These are phyloP conservation scores for Fusarium begoniae DNA, from an alignment of 2,329 filamentous ascomycete species.

Conservation along the genomic window DNA sequence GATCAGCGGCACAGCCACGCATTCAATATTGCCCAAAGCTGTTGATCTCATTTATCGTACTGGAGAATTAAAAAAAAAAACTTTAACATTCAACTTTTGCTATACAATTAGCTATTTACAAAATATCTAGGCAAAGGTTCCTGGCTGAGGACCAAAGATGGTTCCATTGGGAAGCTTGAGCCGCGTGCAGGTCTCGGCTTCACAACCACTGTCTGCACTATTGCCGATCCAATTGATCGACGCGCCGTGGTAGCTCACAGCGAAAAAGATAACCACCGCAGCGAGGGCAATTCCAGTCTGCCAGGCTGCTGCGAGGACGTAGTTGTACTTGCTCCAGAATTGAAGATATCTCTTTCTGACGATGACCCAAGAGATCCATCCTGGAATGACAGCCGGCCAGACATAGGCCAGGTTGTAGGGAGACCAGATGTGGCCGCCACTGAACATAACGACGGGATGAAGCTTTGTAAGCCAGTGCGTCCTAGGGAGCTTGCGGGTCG, in stretches of 20 bases:
- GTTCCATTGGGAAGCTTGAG: conserved; percentile 41
- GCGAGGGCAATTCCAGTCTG: conserved; percentile 57
- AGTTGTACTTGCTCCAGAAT: conserved; percentile 62
- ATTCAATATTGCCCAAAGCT: background rate
- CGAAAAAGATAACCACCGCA: conserved; percentile 61
- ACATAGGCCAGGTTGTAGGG: conserved; percentile 59
- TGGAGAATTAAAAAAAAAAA: too few relatives aligned
- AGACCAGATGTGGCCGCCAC: conserved; percentile 52
- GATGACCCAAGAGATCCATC: conserved; percentile 58
- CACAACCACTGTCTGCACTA: conserved; percentile 41
- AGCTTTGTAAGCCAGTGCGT: conserved; percentile 51
- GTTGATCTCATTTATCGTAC: too few relatives aligned
- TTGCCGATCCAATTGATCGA: conserved; percentile 59
- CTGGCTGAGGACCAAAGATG: conserved; percentile 42
- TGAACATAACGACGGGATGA: conserved; percentile 56
- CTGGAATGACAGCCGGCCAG: conserved; percentile 58
- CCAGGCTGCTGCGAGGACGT: conserved; percentile 58
- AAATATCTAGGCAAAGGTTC: conserved; percentile 14
- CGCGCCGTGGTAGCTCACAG: conserved; percentile 51
- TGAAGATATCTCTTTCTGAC: conserved; percentile 54
- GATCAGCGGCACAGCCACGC: background rate
- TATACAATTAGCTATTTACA: background rate
- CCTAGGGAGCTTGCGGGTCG: conserved; percentile 47
- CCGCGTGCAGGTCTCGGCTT: conserved; percentile 35
- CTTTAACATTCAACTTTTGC: too few relatives aligned